A percentile compares a stretch with the other conserved stretches of the same genome.
Evolutionary conservation across 257 asterid species (phyloP).

Genomic region (Cruciata laevipes): DNA sequence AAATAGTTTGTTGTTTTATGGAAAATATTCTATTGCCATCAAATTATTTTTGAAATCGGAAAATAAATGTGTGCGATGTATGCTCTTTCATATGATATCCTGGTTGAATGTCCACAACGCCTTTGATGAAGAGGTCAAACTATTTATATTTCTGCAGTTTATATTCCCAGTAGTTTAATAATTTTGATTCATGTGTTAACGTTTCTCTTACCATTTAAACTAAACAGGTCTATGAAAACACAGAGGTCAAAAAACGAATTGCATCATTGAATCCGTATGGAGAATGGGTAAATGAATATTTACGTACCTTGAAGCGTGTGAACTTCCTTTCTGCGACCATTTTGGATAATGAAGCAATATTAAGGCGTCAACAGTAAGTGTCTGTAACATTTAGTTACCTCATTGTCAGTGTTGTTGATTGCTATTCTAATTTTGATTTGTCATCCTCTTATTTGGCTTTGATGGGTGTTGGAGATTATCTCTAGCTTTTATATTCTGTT

Average conservation of each 20-base stretch:
- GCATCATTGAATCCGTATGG: slow-evolving; percentile 80
- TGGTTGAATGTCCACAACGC: background rate
- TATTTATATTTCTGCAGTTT: background rate
- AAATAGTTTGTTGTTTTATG: background rate
- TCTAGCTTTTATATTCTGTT: background rate
- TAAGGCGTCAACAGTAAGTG: slow-evolving; percentile 92
- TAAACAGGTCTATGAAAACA: slow-evolving; percentile 77
- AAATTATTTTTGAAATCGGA: background rate
- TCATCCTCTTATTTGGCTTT: background rate
- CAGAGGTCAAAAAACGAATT: slow-evolving; percentile 89
- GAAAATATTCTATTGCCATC: background rate
- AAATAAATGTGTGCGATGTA: background rate
- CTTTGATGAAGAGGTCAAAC: background rate
- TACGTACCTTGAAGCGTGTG: slow-evolving; percentile 63
- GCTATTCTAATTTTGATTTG: background rate
- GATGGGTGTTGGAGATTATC: background rate
- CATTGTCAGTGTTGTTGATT: background rate
- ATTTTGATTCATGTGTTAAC: background rate
- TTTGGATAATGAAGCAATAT: slow-evolving; percentile 76
- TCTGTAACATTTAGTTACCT: slow-evolving; percentile 3
- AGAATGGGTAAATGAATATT: slow-evolving; percentile 82
- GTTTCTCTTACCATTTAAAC: slow-evolving; percentile 11
- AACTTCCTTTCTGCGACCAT: slow-evolving; percentile 56
- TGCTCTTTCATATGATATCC: background rate
- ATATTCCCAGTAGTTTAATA: background rate